These are phyloP conservation scores for Penicillium goetzii DNA, from an alignment of 495 filamentous ascomycete species.

Conservation along the genomic window DNA sequence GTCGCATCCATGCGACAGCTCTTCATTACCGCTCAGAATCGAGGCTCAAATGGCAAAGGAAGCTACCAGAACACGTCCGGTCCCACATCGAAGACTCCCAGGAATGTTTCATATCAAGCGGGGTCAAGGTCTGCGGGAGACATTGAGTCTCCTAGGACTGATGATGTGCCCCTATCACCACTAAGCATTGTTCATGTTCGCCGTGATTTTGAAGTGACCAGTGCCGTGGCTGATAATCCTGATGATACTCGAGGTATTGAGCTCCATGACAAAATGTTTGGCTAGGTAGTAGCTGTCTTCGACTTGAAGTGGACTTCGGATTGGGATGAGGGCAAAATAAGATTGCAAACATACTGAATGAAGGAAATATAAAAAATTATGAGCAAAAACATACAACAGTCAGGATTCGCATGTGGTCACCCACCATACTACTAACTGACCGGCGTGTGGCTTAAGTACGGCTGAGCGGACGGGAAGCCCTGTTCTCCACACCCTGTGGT, in stretches of 20 bases:
- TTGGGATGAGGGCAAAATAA: too few relatives aligned
- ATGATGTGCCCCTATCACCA: constrained; percentile 7
- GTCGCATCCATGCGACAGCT: constrained; percentile 20
- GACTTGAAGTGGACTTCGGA: too few relatives aligned
- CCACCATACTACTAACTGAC: too few relatives aligned
- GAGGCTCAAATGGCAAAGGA: not conserved
- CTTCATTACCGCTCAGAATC: constrained; percentile 13
- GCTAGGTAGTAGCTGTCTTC: not conserved
- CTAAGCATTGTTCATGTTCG: constrained; percentile 17
- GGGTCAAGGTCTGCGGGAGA: not conserved
- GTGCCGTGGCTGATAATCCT: not conserved
- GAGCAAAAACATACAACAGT: too few relatives aligned
- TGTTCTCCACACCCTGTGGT: too few relatives aligned
- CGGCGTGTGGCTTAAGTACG: too few relatives aligned
- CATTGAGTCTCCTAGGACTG: constrained; percentile 2
- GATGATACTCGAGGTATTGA: not conserved
- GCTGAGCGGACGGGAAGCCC: too few relatives aligned
- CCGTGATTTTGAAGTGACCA: constrained; percentile 16
- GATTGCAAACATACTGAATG: too few relatives aligned
- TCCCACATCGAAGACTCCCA: constrained; percentile 1
- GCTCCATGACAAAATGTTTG: not conserved
- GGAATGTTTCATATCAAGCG: not conserved
- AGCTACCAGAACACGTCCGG: constrained; percentile 5
- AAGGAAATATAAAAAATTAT: too few relatives aligned
- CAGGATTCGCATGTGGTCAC: too few relatives aligned